Base-by-base conservation (phyloP, 2,329 filamentous ascomycete genomes). In the Trichophyton equinum region DNA sequence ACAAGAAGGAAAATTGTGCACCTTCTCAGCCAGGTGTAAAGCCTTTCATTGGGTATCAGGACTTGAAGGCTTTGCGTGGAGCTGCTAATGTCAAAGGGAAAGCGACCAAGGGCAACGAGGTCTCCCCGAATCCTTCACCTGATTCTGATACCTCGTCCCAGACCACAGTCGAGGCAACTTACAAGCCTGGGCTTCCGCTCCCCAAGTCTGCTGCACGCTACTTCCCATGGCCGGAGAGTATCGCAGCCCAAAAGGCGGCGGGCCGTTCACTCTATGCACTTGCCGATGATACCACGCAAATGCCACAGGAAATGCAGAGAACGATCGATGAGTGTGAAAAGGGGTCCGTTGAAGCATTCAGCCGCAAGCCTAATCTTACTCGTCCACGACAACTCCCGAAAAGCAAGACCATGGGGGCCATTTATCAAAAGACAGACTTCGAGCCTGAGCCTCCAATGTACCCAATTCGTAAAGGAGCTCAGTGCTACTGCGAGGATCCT, bases 11-110 rank as follows among this genome's bases (percentile, higher is more conserved):
- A 18, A 40, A 57, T 18, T 2, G n/a, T 20, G 36, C 22, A 40
- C 40, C 25, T 1, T n/a, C 38, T 33, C 18, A 40, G 18, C 49
- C 61, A 56, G 40, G 30, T 7, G 30, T 36, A 9, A 63, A 62
- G 25, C 60, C 62, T 6, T 60, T 63, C 47, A 58, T 63, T 5
- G 62, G 49, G 33, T 63, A 63, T 56, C 30, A 57, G 38, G 60
- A 63, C 22, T 46, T 62, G 36, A 62, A 61, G 25, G 18, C 59
- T 13, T 60, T 64, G 33, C 60, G 13, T 15, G 38, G 22, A 42
- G 27, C 18, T 58, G 56, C 13, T 44, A n/a, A 25, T 20, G 8
- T n/a, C 1, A 58, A 58, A n/a, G 36, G 2, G 8, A 58, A 58
- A n/a, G 53, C 15, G 8, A 9, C 4, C 4, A 30, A 30, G 33